Evolutionary conservation across 2,329 filamentous ascomycete genomes (phyloP).

Genomic region (Aspergillus quadricinctus): DNA sequence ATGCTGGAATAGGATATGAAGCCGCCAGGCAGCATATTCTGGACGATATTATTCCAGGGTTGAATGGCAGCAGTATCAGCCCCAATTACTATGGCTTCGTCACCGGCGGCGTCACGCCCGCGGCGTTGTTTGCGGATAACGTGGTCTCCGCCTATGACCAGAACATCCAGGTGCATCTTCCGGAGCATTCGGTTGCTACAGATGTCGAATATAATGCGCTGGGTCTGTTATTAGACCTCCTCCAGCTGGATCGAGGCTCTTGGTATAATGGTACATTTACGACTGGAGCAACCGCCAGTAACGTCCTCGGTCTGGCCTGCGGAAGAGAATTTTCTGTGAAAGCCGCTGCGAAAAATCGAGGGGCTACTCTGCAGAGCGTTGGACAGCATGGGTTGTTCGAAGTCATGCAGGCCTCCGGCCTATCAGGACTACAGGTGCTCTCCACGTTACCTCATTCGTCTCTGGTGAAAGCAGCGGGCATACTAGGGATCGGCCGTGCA

Average conservation of each 20-base stretch:
- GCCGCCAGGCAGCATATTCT: constrained; percentile 36
- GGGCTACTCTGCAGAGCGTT: constrained; percentile 43
- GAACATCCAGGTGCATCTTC: constrained; percentile 78
- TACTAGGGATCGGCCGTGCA: constrained; percentile 71
- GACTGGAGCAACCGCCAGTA: constrained; percentile 65
- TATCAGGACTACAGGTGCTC: constrained; percentile 69
- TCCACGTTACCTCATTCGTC: constrained; percentile 83
- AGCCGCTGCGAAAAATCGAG: constrained; percentile 39
- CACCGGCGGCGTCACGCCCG: constrained; percentile 73
- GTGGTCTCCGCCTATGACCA: constrained; percentile 78
- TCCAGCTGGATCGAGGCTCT: constrained; percentile 52
- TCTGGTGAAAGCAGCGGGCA: constrained; percentile 73
- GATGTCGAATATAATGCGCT: constrained; percentile 71
- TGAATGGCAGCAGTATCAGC: constrained; percentile 63
- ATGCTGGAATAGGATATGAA: constrained; percentile 28
- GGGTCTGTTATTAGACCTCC: constrained; percentile 62
- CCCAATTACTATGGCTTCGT: constrained; percentile 84
- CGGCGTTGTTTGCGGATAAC: constrained; percentile 77
- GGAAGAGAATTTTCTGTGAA: constrained; percentile 59
- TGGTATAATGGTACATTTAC: constrained; percentile 78
- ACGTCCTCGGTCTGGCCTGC: constrained; percentile 62
- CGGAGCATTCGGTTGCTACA: constrained; percentile 69
- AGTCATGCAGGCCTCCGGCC: constrained; percentile 60
- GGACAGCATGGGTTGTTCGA: constrained; percentile 66
- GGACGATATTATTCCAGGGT: constrained; percentile 46